Conservation (phyloP, 1,284 basidiomycete genomes). For the Grifola frondosa region DNA sequence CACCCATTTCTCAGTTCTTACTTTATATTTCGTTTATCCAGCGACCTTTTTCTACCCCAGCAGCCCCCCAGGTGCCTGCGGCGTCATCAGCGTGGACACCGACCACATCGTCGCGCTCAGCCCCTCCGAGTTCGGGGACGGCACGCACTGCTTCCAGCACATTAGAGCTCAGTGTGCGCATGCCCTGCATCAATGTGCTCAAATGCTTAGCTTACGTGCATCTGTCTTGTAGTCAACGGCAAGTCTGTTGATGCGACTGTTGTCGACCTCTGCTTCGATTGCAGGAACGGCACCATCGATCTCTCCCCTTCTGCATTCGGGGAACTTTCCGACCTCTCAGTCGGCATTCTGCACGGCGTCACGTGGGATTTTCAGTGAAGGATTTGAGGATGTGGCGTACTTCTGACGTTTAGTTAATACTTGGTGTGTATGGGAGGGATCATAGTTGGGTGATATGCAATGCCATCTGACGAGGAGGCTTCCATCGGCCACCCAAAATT, state of each 20-base stretch:
- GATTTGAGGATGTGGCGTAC: no score
- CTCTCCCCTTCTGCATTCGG: conserved; percentile 7
- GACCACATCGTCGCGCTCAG: conserved; percentile 16
- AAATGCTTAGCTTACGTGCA: not conserved
- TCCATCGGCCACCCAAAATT: no score
- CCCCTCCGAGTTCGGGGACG: conserved; percentile 8
- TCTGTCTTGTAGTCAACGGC: conserved; percentile 3
- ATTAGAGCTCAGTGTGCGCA: not conserved
- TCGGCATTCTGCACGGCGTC: conserved; percentile 4
- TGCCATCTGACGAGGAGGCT: no score
- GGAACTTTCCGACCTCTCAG: conserved; percentile 1
- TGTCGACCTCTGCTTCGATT: conserved; percentile 8
- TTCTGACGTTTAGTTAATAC: no score
- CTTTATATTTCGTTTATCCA: not conserved
- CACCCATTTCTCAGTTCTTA: not conserved
- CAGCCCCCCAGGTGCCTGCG: conserved; percentile 6
- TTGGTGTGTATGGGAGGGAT: no score
- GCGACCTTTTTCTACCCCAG: conserved; percentile 6
- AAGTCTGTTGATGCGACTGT: conserved; percentile 7
- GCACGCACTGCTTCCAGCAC: conserved; percentile 11
- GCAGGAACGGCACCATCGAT: conserved; percentile 6
- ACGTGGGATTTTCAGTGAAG: conserved; percentile 10
- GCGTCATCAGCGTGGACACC: not conserved
- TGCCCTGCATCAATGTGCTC: not conserved
- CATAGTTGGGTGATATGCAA: no score